Evolutionary conservation across 805 yeast genomes (phyloP).

Genomic region (Kuraishia hungarica): DNA sequence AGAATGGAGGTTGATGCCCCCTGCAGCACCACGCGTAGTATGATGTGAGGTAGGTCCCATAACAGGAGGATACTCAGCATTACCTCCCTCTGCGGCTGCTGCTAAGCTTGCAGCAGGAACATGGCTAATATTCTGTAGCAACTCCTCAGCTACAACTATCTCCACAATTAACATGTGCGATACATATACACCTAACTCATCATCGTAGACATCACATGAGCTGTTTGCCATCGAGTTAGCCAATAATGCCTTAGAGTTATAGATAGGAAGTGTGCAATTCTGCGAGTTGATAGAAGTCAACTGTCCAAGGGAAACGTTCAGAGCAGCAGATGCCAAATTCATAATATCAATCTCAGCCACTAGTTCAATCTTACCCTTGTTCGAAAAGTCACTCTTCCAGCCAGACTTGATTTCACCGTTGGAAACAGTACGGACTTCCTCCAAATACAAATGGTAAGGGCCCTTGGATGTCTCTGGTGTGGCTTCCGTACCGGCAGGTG

Average conservation of each 20-base stretch:
- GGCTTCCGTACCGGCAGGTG: neutral
- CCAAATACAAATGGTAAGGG: slow-evolving; percentile 35
- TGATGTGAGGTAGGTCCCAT: neutral
- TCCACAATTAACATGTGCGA: slow-evolving; percentile 75
- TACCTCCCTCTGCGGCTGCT: neutral
- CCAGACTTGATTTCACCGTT: slow-evolving; percentile 83
- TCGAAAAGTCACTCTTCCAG: slow-evolving; percentile 89
- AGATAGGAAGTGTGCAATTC: slow-evolving; percentile 22
- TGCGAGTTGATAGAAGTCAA: slow-evolving; percentile 21
- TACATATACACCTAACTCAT: slow-evolving; percentile 68
- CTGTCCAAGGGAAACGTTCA: slow-evolving; percentile 19
- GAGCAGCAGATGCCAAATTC: slow-evolving; percentile 45
- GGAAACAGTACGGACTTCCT: slow-evolving; percentile 66
- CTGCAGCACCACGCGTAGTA: neutral
- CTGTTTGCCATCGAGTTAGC: slow-evolving; percentile 34
- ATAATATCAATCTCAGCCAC: slow-evolving; percentile 62
- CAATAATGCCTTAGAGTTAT: slow-evolving; percentile 14
- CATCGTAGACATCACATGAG: slow-evolving; percentile 77
- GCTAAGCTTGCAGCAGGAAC: neutral
- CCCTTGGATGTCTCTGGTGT: neutral
- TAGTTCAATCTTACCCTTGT: slow-evolving; percentile 71
- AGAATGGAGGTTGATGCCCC: neutral
- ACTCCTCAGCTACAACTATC: slow-evolving; percentile 90
- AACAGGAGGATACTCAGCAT: neutral
- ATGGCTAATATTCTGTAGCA: slow-evolving; percentile 20